phyloP scores from a whole-genome alignment of 441 rosid species.

The Gossypium davidsonii region DNA sequence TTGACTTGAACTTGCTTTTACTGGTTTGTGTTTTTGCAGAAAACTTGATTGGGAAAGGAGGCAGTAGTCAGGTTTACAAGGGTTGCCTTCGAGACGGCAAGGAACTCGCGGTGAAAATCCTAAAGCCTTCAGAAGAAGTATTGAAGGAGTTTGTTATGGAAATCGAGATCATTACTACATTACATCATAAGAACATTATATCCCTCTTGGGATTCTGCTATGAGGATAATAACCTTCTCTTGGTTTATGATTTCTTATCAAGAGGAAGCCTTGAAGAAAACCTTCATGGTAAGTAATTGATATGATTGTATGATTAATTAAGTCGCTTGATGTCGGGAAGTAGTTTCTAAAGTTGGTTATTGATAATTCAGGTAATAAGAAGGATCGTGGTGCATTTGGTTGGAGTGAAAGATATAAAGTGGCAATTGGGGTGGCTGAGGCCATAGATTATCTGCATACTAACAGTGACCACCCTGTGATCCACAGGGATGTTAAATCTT shows the following conservation, averaged over 20 bases:
- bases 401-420: constrained; percentile 63
- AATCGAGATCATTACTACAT: constrained; percentile 56
- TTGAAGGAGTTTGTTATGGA: constrained; percentile 53
- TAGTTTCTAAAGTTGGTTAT: not conserved
- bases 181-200: constrained; percentile 52
- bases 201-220: constrained; percentile 61
- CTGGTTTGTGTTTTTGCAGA: constrained; percentile 28
- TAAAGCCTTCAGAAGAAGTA: constrained; percentile 52
- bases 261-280: constrained; percentile 74
- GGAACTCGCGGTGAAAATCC: constrained; percentile 61
- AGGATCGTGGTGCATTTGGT: constrained; percentile 37
- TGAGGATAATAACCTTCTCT: constrained; percentile 48
- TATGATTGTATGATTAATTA: not conserved
- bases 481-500: constrained; percentile 74
- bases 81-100: constrained; percentile 50
- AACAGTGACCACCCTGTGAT: constrained; percentile 42
- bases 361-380: constrained; percentile 42
- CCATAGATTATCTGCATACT: constrained; percentile 55
- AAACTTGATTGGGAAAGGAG: constrained; percentile 63
- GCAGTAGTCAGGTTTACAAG: constrained; percentile 57
- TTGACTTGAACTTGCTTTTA: not conserved
- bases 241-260: constrained; percentile 56
- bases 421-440: constrained; percentile 60
- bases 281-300: not conserved
- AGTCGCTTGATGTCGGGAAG: not conserved